Conservation (phyloP, 2,329 filamentous ascomycete species). For the Eurotiales sp. region DNA sequence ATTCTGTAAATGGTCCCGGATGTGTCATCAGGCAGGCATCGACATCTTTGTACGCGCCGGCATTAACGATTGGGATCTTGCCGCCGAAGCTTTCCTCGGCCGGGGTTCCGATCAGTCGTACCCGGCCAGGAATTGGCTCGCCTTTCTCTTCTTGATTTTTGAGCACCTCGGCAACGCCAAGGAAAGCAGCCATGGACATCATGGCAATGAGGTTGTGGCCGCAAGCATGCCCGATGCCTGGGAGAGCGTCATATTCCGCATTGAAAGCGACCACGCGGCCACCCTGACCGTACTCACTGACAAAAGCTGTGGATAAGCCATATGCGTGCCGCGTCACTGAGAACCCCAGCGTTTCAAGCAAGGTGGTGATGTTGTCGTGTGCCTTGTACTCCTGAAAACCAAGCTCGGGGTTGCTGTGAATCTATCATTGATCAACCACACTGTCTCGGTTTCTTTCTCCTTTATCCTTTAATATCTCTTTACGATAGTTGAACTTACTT, state of each 20-base stretch:
- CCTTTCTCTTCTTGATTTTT: not conserved
- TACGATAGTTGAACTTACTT: not conserved
- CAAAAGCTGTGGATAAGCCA: slow-evolving; percentile 52
- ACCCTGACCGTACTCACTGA: slow-evolving; percentile 42
- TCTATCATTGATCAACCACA: slow-evolving; percentile 25
- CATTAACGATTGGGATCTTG: not conserved
- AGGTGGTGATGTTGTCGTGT: slow-evolving; percentile 47
- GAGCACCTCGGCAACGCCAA: not conserved
- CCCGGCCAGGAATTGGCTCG: not conserved
- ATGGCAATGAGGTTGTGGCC: slow-evolving; percentile 1
- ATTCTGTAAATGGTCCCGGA: not conserved
- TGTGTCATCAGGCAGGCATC: slow-evolving; percentile 3
- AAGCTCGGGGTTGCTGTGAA: slow-evolving; percentile 50
- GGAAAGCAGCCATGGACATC: slow-evolving; percentile 3
- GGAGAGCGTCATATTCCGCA: slow-evolving; percentile 25
- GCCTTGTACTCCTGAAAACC: slow-evolving; percentile 51
- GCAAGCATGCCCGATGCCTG: slow-evolving; percentile 1
- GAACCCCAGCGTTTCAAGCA: slow-evolving; percentile 46
- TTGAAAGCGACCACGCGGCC: slow-evolving; percentile 36
- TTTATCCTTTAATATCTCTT: not conserved
- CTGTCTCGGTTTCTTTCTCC: not conserved
- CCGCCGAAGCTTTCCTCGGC: slow-evolving; percentile 2
- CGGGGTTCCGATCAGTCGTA: not conserved
- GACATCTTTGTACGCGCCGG: not conserved
- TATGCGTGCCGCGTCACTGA: slow-evolving; percentile 48